Evolutionary conservation across 2,329 filamentous ascomycete genomes (phyloP).

Genomic region (Falciphora oryzae): DNA sequence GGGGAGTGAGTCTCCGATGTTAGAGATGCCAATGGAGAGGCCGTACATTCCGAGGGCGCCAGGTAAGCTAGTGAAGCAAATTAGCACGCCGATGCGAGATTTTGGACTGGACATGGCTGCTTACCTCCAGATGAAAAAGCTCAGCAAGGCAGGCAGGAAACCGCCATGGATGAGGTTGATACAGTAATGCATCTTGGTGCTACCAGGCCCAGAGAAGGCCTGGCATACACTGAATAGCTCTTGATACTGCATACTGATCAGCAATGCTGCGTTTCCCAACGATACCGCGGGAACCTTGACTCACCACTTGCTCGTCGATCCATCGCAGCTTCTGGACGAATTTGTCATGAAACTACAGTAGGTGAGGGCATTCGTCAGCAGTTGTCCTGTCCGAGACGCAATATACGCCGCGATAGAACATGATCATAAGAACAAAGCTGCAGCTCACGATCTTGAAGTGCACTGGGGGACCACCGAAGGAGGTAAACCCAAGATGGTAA

Average conservation of each 20-base stretch:
- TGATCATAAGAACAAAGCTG: too few relatives aligned
- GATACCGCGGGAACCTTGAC: constrained; percentile 11
- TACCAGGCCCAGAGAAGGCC: constrained; percentile 60
- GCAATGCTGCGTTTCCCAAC: too few relatives aligned
- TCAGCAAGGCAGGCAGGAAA: constrained; percentile 48
- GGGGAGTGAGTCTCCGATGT: constrained; percentile 54
- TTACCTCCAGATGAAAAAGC: constrained; percentile 60
- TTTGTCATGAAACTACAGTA: constrained; percentile 46
- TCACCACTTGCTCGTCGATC: constrained; percentile 63
- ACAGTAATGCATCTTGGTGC: constrained; percentile 67
- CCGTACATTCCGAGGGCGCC: constrained; percentile 66
- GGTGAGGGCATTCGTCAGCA: neutral
- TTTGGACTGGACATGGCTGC: neutral
- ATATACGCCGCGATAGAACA: too few relatives aligned
- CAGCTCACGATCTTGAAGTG: constrained; percentile 56
- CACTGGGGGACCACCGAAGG: constrained; percentile 63
- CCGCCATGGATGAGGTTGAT: constrained; percentile 60
- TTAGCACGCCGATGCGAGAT: neutral
- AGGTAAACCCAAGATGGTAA: constrained; percentile 59
- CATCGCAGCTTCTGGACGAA: constrained; percentile 57
- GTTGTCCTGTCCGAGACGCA: constrained; percentile 11
- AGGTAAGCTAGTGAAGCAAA: constrained; percentile 46
- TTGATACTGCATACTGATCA: constrained; percentile 47
- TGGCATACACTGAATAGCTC: constrained; percentile 67
- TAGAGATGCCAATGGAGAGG: constrained; percentile 58